Percentiles rank a stretch among this genome's conserved stretches.
Evolutionary conservation across 2,329 filamentous ascomycete species (phyloP).

Genomic region (Ophiostoma novo-ulmi): DNA sequence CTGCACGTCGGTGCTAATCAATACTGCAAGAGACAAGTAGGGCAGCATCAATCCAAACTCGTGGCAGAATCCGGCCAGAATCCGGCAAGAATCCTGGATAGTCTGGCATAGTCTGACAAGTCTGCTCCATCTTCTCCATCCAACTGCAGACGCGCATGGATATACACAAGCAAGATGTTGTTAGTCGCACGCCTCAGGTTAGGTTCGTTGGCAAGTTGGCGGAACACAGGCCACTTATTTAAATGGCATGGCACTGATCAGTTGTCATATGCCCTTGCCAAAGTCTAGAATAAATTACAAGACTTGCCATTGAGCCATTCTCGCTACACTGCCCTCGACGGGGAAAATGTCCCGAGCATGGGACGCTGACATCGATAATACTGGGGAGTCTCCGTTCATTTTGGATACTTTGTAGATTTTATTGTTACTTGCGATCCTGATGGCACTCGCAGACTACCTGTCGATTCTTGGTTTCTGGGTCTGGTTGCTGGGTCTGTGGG

Average conservation of each 20-base stretch:
- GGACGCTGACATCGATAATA: not conserved
- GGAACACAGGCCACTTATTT: too few species aligned
- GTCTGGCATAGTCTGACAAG: not conserved
- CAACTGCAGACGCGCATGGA: not conserved
- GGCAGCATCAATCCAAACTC: not conserved
- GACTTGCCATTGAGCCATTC: not conserved
- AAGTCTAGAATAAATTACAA: not conserved
- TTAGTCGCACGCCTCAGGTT: not conserved
- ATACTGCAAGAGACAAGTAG: not conserved
- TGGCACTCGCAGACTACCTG: not conserved
- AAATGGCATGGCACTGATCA: too few species aligned
- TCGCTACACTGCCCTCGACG: not conserved
- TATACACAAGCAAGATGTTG: not conserved
- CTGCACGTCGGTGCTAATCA: not conserved
- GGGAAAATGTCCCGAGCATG: not conserved
- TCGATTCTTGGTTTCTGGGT: not conserved
- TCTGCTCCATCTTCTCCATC: slow-evolving; percentile 7
- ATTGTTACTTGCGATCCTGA: not conserved
- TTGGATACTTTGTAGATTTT: not conserved
- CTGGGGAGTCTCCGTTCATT: not conserved
- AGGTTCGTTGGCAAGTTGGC: not conserved
- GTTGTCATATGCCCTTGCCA: not conserved
- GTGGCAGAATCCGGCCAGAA: not conserved
- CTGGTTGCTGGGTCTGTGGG: not conserved
- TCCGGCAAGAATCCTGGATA: not conserved